Evolutionary conservation across 2,329 filamentous ascomycete genomes (phyloP).

Genomic region (Ceratocystis ficicola): DNA sequence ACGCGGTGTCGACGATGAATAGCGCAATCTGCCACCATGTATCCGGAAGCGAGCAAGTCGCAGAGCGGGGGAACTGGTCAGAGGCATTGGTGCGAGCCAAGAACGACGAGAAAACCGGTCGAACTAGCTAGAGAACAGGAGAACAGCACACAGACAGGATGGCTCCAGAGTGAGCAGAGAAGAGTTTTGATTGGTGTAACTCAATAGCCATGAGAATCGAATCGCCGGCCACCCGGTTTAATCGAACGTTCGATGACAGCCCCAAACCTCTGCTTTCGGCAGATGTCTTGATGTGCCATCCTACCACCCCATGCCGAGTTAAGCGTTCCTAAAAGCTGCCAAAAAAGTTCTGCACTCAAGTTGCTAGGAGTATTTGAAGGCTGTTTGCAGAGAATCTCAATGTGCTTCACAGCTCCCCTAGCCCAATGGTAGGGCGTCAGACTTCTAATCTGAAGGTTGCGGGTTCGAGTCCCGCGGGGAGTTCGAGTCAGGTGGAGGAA

Average conservation of each 20-base stretch:
- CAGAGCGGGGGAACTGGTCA: neutral
- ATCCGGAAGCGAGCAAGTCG: neutral
- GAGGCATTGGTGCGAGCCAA: neutral
- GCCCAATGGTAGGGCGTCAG: conserved; percentile 23
- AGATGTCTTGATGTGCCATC: too few species aligned
- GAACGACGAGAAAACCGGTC: too few species aligned
- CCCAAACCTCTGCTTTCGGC: too few species aligned
- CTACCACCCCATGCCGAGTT: too few species aligned
- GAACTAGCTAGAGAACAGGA: too few species aligned
- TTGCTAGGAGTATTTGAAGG: neutral
- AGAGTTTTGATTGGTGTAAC: too few species aligned
- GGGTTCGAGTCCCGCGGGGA: conserved; percentile 23
- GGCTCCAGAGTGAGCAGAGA: too few species aligned
- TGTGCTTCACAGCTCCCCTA: conserved; percentile 18
- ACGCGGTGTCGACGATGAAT: conserved; percentile 8
- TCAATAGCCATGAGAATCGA: too few species aligned
- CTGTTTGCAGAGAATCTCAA: neutral
- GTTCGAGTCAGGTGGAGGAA: neutral
- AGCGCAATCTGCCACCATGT: neutral
- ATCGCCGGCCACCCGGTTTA: too few species aligned
- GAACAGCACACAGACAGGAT: too few species aligned
- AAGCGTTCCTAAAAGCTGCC: neutral
- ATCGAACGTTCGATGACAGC: too few species aligned
- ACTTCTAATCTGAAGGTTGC: conserved; percentile 23
- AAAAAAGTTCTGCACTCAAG: neutral